These are phyloP conservation scores for Blastobotrys niveus DNA, from an alignment of 1,139 yeast species.

Conservation along the genomic window DNA sequence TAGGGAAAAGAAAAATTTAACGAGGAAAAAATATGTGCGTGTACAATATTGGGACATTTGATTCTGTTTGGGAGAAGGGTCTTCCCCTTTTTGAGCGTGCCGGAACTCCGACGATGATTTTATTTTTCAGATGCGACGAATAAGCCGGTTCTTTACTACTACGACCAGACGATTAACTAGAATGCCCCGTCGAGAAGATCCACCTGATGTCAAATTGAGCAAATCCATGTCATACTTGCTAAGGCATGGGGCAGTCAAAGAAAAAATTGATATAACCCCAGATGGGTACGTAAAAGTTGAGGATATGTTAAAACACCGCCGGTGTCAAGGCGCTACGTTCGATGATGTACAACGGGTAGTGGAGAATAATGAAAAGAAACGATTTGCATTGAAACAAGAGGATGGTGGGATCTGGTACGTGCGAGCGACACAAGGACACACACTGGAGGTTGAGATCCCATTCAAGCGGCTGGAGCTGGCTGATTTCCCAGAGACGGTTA, in stretches of 20 bases:
- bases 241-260: slow-evolving; percentile 79
- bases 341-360: slow-evolving; percentile 62
- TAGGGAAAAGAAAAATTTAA: too few species aligned
- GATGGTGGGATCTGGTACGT: slow-evolving; percentile 37
- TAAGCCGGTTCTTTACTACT: background rate
- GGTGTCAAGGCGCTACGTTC: slow-evolving; percentile 48
- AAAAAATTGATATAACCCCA: slow-evolving; percentile 54
- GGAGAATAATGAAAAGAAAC: slow-evolving; percentile 56
- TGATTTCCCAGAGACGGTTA: slow-evolving; percentile 39
- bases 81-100: too few species aligned
- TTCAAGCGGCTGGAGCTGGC: slow-evolving; percentile 25
- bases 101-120: too few species aligned
- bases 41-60: too few species aligned
- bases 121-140: background rate
- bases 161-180: background rate
- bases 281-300: slow-evolving; percentile 60
- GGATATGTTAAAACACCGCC: slow-evolving; percentile 51
- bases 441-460: slow-evolving; percentile 47
- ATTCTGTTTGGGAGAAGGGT: too few species aligned
- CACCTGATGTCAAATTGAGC: slow-evolving; percentile 46
- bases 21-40: too few species aligned
- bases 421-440: slow-evolving; percentile 93
- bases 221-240: slow-evolving; percentile 69
- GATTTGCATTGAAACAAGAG: slow-evolving; percentile 31
- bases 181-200: slow-evolving; percentile 15